Percentiles rank a stretch among this genome's conserved stretches.
These are phyloP conservation scores for Cymbopogon flexuosus DNA, from an alignment of 202 grass and related monocot species.

Conservation along the genomic window DNA sequence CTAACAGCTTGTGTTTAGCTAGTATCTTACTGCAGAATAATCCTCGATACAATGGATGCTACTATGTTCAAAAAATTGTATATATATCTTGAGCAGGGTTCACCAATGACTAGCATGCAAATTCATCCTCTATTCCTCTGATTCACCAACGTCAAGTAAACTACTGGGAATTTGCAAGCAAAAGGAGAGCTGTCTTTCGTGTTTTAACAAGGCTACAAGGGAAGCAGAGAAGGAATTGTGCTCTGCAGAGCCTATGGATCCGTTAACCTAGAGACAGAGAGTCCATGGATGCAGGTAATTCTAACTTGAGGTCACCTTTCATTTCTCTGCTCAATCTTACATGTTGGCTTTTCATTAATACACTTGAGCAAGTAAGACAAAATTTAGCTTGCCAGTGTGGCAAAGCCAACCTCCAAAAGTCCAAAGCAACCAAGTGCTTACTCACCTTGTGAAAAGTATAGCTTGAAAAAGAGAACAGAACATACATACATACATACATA, in stretches of 20 bases:
- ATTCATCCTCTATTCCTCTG: neutral
- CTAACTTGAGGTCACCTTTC: neutral
- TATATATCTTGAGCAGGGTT: neutral
- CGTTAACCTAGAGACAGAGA: conserved; percentile 9
- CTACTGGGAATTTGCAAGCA: neutral
- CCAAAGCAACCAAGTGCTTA: neutral
- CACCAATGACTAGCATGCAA: neutral
- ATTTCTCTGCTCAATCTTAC: neutral
- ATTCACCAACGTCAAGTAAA: neutral
- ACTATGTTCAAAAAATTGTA: neutral
- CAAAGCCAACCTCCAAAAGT: conserved; percentile 4
- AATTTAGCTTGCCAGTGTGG: neutral
- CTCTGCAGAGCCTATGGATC: neutral
- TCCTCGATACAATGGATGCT: neutral
- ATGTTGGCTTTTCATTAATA: neutral
- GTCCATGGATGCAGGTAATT: neutral
- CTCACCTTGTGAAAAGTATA: conserved; percentile 1
- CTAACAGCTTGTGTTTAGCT: neutral
- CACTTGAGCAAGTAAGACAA: neutral
- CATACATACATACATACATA: neutral
- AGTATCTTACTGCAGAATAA: neutral
- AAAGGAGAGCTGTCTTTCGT: neutral
- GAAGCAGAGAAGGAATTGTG: conserved; percentile 4
- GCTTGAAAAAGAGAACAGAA: neutral
- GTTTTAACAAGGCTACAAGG: neutral